phyloP scores from a whole-genome alignment of 2,329 filamentous ascomycete species.

The Didymella glomerata region DNA sequence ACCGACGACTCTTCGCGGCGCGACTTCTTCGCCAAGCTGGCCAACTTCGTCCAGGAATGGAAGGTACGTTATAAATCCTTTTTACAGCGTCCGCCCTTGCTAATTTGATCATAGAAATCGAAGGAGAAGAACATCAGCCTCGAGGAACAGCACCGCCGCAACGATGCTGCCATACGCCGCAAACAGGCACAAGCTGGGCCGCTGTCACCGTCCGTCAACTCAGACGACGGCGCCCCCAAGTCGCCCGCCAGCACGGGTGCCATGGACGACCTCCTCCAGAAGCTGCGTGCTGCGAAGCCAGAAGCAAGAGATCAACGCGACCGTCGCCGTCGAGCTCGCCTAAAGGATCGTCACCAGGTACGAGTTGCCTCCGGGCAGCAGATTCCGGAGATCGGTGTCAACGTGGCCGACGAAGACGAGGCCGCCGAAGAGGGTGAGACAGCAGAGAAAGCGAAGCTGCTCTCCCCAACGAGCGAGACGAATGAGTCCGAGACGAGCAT shows the following conservation, averaged over 20 bases:
- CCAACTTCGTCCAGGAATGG: constrained; percentile 90
- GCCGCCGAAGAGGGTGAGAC: constrained; percentile 26
- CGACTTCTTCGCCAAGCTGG: constrained; percentile 95
- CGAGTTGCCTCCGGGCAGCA: constrained; percentile 89
- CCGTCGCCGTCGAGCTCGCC: constrained; percentile 80
- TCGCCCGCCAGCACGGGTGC: constrained; percentile 81
- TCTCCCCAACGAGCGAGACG: constrained; percentile 60
- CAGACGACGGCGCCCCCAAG: constrained; percentile 57
- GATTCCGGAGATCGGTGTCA: constrained; percentile 76
- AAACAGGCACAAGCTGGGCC: constrained; percentile 59
- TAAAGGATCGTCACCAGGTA: constrained; percentile 91
- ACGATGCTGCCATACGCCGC: constrained; percentile 91
- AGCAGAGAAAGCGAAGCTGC: constrained; percentile 58
- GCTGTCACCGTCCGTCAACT: constrained; percentile 62
- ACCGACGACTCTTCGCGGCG: constrained; percentile 89
- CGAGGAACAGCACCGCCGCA: constrained; percentile 84
- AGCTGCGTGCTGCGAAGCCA: constrained; percentile 89
- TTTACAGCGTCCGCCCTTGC: neutral
- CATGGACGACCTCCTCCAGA: constrained; percentile 96
- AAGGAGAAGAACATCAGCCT: constrained; percentile 86
- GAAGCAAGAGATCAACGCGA: constrained; percentile 90
- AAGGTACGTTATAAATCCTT: constrained; percentile 65
- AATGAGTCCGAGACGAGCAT: constrained; percentile 37
- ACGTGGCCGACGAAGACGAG: constrained; percentile 56
- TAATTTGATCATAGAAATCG: constrained; percentile 69